Evolutionary conservation across 2,329 filamentous ascomycete species (phyloP).

Genomic region (Pezicula radicicola): DNA sequence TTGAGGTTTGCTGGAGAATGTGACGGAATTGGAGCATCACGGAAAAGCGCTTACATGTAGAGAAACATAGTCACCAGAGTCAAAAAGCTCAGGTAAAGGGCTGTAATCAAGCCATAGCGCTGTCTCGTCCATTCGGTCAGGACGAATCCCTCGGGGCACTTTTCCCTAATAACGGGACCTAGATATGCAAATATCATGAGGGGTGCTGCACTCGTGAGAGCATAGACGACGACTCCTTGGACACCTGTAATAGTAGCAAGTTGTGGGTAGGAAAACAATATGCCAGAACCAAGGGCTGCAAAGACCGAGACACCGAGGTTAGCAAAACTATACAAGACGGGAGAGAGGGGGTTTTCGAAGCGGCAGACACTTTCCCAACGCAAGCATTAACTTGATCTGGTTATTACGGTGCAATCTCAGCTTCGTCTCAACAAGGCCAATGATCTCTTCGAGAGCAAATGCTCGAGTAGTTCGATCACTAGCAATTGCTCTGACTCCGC

Average conservation of each 20-base stretch:
- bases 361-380: conserved; percentile 95
- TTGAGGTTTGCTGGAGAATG: no score
- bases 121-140: conserved; percentile 82
- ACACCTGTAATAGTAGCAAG: conserved; percentile 76
- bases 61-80: conserved; percentile 79
- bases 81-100: conserved; percentile 72
- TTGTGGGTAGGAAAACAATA: conserved; percentile 79
- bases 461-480: conserved; percentile 48
- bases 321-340: conserved; percentile 33
- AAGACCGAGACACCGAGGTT: conserved; percentile 31
- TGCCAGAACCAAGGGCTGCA: conserved; percentile 77
- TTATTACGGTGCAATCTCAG: conserved; percentile 95
- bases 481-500: conserved; percentile 55
- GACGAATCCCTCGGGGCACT: conserved; percentile 81
- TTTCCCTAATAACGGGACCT: conserved; percentile 73
- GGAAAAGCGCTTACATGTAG: conserved; percentile 56
- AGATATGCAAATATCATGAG: conserved; percentile 72
- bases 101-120: conserved; percentile 67
- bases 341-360: conserved; percentile 49
- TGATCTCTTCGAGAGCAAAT: conserved; percentile 19
- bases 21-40: no score
- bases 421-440: conserved; percentile 49
- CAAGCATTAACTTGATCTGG: conserved; percentile 99
- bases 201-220: conserved; percentile 68
- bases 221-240: conserved; percentile 76